Conservation (phyloP, 441 rosid species). For the Flueggea neowawraea region DNA sequence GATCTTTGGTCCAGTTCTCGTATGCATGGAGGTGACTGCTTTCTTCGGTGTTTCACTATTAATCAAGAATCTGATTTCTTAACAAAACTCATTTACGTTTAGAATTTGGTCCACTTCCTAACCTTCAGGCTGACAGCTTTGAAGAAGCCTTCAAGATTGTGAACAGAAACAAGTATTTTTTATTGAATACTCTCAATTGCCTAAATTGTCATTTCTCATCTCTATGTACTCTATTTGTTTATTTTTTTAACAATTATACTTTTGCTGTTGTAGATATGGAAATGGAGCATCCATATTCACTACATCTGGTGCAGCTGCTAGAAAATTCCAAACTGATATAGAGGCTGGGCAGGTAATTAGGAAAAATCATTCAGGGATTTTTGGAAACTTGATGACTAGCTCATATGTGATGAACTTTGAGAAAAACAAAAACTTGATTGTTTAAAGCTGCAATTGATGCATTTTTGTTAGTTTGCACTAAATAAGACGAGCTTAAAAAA, state of each 20-base stretch:
- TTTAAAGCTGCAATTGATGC: too few species aligned
- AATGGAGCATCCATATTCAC: constrained; percentile 54
- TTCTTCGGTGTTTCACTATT: constrained; percentile 2
- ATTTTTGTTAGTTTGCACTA: too few species aligned
- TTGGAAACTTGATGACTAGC: neutral
- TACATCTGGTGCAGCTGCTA: constrained; percentile 38
- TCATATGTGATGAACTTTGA: neutral
- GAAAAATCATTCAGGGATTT: too few species aligned
- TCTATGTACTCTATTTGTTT: neutral
- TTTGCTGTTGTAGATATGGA: constrained; percentile 22
- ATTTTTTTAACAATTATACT: neutral
- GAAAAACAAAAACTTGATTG: too few species aligned
- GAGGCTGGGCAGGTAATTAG: constrained; percentile 35
- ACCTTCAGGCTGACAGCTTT: constrained; percentile 36
- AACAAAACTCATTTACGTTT: constrained; percentile 1
- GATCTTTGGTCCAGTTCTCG: constrained; percentile 47
- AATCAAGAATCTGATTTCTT: neutral
- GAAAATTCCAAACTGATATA: constrained; percentile 45
- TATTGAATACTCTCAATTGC: neutral
- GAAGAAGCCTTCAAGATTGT: constrained; percentile 44
- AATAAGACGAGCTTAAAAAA: too few species aligned
- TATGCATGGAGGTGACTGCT: constrained; percentile 41
- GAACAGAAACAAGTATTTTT: constrained; percentile 38
- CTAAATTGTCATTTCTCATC: constrained; percentile 2
- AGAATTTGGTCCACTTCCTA: constrained; percentile 6